Conservation (phyloP, 805 yeast species). For the Metschnikowia koreensis region DNA sequence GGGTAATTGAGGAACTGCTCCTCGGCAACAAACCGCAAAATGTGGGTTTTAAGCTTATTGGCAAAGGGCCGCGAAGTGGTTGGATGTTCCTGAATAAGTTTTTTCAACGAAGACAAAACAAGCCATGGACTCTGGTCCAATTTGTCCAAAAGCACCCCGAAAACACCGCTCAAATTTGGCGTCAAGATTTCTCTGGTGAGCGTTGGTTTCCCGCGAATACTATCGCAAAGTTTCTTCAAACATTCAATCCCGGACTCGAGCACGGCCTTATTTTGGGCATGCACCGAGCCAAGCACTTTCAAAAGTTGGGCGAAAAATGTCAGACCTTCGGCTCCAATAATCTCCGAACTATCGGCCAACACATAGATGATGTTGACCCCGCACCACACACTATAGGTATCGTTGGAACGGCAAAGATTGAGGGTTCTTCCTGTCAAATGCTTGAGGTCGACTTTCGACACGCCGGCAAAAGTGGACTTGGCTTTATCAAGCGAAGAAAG, state of each 20-base stretch:
- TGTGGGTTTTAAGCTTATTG: constrained; percentile 52
- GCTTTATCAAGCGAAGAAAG: constrained; percentile 29
- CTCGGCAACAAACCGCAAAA: constrained; percentile 35
- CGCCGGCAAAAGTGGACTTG: constrained; percentile 33
- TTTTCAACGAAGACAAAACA: constrained; percentile 33
- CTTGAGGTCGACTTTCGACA: constrained; percentile 49
- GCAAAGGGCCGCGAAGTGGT: constrained; percentile 82
- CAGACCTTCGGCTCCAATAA: constrained; percentile 39
- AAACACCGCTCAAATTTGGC: constrained; percentile 67
- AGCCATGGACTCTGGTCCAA: constrained; percentile 31
- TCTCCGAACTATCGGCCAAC: constrained; percentile 28
- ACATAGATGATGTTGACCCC: constrained; percentile 55
- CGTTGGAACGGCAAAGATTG: constrained; percentile 45
- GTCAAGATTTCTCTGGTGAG: constrained; percentile 80
- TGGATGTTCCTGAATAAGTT: constrained; percentile 55
- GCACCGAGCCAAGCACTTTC: constrained; percentile 40
- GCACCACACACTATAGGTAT: constrained; percentile 50
- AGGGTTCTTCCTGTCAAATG: constrained; percentile 46
- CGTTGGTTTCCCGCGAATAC: constrained; percentile 76
- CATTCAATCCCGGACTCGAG: constrained; percentile 39
- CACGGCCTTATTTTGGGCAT: constrained; percentile 35
- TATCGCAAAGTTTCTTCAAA: constrained; percentile 39
- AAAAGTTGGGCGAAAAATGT: constrained; percentile 39
- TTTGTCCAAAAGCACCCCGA: constrained; percentile 50
- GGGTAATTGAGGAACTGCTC: constrained; percentile 41